Evolutionary conservation across 176 grass and related monocot species (phyloP).

Genomic region (Pontederia paniculata): DNA sequence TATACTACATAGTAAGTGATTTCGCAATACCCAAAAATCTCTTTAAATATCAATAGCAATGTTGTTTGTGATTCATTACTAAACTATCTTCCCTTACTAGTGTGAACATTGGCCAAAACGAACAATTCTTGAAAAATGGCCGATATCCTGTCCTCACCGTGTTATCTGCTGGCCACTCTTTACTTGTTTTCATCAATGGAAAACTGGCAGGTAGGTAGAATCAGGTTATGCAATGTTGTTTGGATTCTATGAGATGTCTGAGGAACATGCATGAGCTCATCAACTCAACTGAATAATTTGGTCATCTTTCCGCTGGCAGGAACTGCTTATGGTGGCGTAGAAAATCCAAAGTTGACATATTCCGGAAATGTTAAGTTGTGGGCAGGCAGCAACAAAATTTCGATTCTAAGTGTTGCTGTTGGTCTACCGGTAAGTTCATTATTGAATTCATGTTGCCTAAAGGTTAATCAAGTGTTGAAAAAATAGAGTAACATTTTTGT

Average conservation of each 20-base stretch:
- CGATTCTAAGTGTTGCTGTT: conserved; percentile 74
- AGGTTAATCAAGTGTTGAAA: background rate
- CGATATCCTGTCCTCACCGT: conserved; percentile 56
- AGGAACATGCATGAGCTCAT: too few relatives aligned
- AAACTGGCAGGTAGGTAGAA: conserved; percentile 18
- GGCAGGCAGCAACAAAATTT: conserved; percentile 89
- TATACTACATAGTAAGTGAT: conserved; percentile 75
- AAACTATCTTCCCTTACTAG: conserved; percentile 23
- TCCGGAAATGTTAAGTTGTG: conserved; percentile 51
- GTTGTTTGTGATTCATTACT: background rate
- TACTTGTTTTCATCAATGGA: conserved; percentile 88
- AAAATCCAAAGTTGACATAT: conserved; percentile 56
- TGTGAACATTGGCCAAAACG: conserved; percentile 47
- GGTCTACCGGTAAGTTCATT: conserved; percentile 59
- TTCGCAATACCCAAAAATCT: too few relatives aligned
- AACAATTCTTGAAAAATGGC: conserved; percentile 55
- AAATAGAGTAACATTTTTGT: background rate
- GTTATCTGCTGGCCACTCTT: conserved; percentile 62
- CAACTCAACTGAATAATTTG: too few relatives aligned
- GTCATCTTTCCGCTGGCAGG: conserved; percentile 22
- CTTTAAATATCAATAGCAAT: background rate
- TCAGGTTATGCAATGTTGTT: too few relatives aligned
- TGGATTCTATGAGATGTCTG: too few relatives aligned
- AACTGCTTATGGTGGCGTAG: conserved; percentile 37
- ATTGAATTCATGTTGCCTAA: background rate